Percentiles rank a stretch among this genome's conserved stretches.
phyloP scores from a whole-genome alignment of 2,329 filamentous ascomycete genomes.

The Leptographium radiaticola region DNA sequence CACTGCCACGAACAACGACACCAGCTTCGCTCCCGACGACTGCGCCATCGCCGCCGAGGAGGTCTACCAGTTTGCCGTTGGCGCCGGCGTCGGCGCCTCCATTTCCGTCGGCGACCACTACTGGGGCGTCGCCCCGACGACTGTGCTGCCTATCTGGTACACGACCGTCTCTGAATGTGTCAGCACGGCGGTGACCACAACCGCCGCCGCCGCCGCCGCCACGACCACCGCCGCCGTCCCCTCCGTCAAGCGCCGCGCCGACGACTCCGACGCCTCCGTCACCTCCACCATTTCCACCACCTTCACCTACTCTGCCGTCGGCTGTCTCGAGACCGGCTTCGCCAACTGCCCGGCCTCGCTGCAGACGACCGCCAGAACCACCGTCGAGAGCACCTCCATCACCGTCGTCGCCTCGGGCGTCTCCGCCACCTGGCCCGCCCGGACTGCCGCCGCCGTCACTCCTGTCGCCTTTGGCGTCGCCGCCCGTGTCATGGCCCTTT shows the following conservation, averaged over 20 bases:
- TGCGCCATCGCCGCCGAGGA: conserved; percentile 34
- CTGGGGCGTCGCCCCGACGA: conserved; percentile 36
- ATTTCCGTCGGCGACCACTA: conserved; percentile 27
- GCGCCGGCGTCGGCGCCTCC: conserved; percentile 39
- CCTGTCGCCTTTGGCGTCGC: conserved; percentile 15
- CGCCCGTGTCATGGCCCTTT: not conserved
- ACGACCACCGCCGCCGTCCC: not conserved
- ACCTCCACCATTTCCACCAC: not conserved
- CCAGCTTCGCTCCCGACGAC: conserved; percentile 16
- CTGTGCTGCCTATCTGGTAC: conserved; percentile 36
- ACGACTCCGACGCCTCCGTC: not conserved
- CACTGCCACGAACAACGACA: conserved; percentile 18
- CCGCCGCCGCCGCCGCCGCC: conserved; percentile 10
- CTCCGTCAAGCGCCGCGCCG: not conserved
- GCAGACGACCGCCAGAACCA: conserved; percentile 26
- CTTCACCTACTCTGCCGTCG: conserved; percentile 28
- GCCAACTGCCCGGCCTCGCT: conserved; percentile 37
- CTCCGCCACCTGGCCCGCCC: conserved; percentile 25
- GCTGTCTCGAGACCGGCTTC: conserved; percentile 27
- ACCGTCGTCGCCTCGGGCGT: conserved; percentile 26
- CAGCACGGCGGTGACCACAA: conserved; percentile 28
- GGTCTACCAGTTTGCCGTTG: conserved; percentile 37
- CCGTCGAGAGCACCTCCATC: conserved; percentile 22
- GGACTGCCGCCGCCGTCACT: conserved; percentile 19
- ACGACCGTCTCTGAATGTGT: conserved; percentile 29